Evolutionary conservation across 2,329 filamentous ascomycete genomes (phyloP), one percentile per base, ranked within the genome.

Genomic region (Aspergillus sclerotialis): DNA sequence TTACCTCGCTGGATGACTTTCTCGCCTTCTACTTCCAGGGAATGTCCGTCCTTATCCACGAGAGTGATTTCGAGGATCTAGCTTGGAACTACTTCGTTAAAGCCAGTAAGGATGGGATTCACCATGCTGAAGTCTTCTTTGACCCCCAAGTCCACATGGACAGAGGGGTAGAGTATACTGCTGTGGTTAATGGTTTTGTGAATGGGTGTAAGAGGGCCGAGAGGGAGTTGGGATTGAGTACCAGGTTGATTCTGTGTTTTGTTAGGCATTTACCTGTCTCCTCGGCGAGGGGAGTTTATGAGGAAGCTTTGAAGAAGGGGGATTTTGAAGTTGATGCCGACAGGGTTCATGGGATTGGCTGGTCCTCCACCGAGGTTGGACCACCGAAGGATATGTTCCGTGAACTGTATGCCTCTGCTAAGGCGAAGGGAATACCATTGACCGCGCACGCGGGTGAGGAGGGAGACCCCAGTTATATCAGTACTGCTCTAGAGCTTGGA

Each of bases 371-470:
- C 23, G 68, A 72, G 40, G 61, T 76, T 31, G 67, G 68, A 0
- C 72, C 70, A 37, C 73, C 72, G 2, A 75, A 76, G 16, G 61
- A 69, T 32, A 58, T 72, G 45, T 89, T 84, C 62, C 63, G 67
- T 32, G 69, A 76, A 24, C 63, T 84, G 24, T 90, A 80, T 50
- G 60, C 54, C 1, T 65, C 69, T 13, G 80, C 76, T 0, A 58
- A 62, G 33, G 56, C 58, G 16, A 64, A 64, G 17, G 75, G 76
- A 0, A 68, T 83, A 32, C 63, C 68, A 17, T 67, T 77, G n/a
- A 89, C 84, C 0, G 78, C 82, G 3, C 84, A 89, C 55, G 82
- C 80, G 3, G 82, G 84, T 33, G 84, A 89, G 56, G 84, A 89
- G 53, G 82, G 80, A 0, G 80, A 82, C 11, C 62, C 78, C 3